These are phyloP conservation scores for Yamadazyma conglobata DNA, from an alignment of 1,139 yeast species.

Conservation along the genomic window DNA sequence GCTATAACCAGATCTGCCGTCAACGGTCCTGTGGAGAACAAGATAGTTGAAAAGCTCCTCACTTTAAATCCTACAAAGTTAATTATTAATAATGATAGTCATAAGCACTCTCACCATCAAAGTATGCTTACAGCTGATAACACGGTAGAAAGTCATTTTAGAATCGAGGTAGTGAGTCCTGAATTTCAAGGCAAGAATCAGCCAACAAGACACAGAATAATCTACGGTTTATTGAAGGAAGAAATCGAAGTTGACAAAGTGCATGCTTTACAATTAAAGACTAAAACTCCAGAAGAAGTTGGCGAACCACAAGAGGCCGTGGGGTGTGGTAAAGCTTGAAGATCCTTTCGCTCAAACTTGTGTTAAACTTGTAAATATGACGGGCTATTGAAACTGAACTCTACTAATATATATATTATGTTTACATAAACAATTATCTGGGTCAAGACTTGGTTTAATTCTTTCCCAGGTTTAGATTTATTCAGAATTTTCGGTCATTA, in stretches of 20 bases:
- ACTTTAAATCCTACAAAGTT: slow-evolving; percentile 49
- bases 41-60: slow-evolving; percentile 31
- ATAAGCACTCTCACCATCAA: slow-evolving; percentile 84
- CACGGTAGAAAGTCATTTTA: slow-evolving; percentile 81
- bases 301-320: slow-evolving; percentile 8
- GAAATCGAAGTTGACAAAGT: slow-evolving; percentile 71
- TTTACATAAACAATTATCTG: no score
- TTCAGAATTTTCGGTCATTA: slow-evolving; percentile 7
- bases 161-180: slow-evolving; percentile 67
- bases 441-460: no score
- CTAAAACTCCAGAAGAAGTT: slow-evolving; percentile 70
- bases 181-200: slow-evolving; percentile 62
- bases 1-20: slow-evolving; percentile 15
- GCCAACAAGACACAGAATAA: slow-evolving; percentile 76
- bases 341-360: no score
- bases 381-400: no score
- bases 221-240: slow-evolving; percentile 66
- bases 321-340: no score
- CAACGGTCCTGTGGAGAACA: slow-evolving; percentile 54
- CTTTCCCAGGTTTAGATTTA: no score
- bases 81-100: slow-evolving; percentile 74
- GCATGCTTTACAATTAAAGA: slow-evolving; percentile 85
- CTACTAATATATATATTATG: no score
- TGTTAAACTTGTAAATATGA: no score
- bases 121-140: slow-evolving; percentile 75